phyloP scores from a whole-genome alignment of 1,284 basidiomycete genomes.

The Ganoderma lucidum region DNA sequence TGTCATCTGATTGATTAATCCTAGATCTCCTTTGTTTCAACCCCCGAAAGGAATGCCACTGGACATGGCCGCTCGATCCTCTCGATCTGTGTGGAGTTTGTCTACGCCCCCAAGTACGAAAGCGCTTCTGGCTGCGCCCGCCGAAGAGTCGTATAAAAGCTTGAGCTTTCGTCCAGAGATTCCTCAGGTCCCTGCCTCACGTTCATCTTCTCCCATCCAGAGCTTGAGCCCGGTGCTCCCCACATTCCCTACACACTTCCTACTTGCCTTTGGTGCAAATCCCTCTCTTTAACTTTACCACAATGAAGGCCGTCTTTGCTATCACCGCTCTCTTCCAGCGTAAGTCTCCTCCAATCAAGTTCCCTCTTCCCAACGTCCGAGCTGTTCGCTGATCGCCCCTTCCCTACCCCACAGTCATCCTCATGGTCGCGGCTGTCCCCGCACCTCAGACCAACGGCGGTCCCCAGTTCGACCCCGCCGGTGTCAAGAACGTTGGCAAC shows the following conservation, averaged over 20 bases:
- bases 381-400: not conserved
- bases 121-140: not conserved
- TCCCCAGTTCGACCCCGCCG: not conserved
- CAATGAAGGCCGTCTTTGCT: conserved; percentile 11
- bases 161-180: not conserved
- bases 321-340: conserved; percentile 10
- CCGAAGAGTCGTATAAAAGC: not conserved
- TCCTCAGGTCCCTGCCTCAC: conserved; percentile 8
- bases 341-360: conserved; percentile 4
- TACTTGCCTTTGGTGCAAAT: not conserved
- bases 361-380: not conserved
- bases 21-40: not conserved
- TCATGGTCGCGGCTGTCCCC: conserved; percentile 5
- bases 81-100: not conserved
- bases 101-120: not conserved
- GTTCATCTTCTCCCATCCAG: conserved; percentile 15
- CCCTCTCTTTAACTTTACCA: conserved; percentile 5
- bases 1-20: conserved; percentile 2
- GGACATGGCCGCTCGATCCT: not conserved
- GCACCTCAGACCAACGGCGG: conserved; percentile 5
- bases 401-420: not conserved
- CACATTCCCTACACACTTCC: conserved; percentile 12
- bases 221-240: conserved; percentile 13
- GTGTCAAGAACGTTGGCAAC: conserved; percentile 11
- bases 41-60: not conserved